Evolutionary conservation across 306 rosid species (phyloP).

Genomic region (Myrica gale): DNA sequence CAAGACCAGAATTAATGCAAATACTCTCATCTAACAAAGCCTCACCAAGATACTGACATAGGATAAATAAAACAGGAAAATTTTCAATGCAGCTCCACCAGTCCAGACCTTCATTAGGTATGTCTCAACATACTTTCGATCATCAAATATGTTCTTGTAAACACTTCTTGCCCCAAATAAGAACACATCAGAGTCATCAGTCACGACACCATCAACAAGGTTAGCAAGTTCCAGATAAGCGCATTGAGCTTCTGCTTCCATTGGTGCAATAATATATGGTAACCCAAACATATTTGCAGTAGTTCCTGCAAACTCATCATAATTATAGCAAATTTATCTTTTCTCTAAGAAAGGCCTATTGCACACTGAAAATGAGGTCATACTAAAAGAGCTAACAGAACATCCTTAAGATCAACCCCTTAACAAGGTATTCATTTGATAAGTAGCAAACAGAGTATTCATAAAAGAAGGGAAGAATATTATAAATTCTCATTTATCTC

Average conservation of each 20-base stretch:
- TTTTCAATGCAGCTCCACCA: conserved; percentile 18
- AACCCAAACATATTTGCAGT: conserved; percentile 95
- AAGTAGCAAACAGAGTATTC: neutral
- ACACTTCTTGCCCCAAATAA: conserved; percentile 91
- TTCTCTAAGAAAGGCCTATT: conserved; percentile 11
- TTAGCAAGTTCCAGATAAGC: conserved; percentile 80
- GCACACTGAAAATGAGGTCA: conserved; percentile 9
- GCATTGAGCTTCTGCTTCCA: conserved; percentile 99
- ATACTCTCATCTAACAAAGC: neutral
- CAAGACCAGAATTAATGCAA: neutral
- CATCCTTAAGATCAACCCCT: neutral
- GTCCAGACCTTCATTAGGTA: conserved; percentile 80
- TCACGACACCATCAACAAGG: conserved; percentile 96
- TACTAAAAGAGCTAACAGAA: conserved; percentile 2
- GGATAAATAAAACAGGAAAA: conserved; percentile 1
- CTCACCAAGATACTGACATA: neutral
- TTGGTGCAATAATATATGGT: conserved; percentile 95
- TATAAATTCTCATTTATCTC: neutral
- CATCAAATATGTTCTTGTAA: conserved; percentile 95
- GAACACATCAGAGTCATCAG: conserved; percentile 92
- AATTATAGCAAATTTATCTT: conserved; percentile 17
- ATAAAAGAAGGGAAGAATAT: neutral
- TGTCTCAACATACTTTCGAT: conserved; percentile 94
- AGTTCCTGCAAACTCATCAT: conserved; percentile 62
- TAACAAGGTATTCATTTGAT: conserved; percentile 1